phyloP scores from a whole-genome alignment of 1,139 yeast species.

The Zygoascus sp. region DNA sequence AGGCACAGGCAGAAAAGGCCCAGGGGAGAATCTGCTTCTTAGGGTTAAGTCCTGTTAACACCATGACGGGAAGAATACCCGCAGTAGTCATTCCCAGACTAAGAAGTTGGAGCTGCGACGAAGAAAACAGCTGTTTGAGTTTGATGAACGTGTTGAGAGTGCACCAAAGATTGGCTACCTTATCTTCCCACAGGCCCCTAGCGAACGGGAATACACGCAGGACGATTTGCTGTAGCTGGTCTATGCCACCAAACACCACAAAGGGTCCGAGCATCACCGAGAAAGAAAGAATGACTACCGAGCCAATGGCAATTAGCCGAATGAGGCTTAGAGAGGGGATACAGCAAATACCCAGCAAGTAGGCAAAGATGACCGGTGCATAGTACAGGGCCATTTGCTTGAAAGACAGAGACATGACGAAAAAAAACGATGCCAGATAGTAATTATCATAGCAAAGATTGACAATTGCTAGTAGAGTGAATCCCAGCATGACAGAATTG shows the following conservation, averaged over 20 bases:
- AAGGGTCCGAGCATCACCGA: conserved; percentile 59
- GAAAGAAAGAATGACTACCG: conserved; percentile 57
- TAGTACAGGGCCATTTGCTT: conserved; percentile 96
- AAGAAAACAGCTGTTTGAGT: conserved; percentile 53
- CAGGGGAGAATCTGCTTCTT: conserved; percentile 50
- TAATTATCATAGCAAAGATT: conserved; percentile 53
- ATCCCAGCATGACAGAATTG: conserved; percentile 90
- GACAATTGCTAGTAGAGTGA: conserved; percentile 62
- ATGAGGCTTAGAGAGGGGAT: conserved; percentile 35
- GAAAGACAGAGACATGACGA: conserved; percentile 72
- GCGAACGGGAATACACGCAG: conserved; percentile 83
- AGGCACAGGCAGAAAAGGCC: conserved; percentile 77
- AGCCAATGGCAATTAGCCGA: conserved; percentile 56
- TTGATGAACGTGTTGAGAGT: conserved; percentile 74
- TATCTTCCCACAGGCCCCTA: conserved; percentile 95
- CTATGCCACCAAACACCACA: conserved; percentile 35
- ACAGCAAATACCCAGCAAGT: conserved; percentile 52
- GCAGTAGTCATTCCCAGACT: conserved; percentile 61
- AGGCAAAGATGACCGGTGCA: conserved; percentile 82
- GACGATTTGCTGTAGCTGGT: conserved; percentile 44
- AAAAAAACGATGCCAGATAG: conserved; percentile 66
- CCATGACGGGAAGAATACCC: conserved; percentile 64
- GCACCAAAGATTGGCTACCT: conserved; percentile 98
- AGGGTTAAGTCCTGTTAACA: conserved; percentile 50
- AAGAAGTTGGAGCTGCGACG: conserved; percentile 54